A percentile compares a stretch with the other conserved stretches of the same genome.
These are phyloP conservation scores for Dendrothele bispora DNA, from an alignment of 768 basidiomycete species.

Conservation along the genomic window DNA sequence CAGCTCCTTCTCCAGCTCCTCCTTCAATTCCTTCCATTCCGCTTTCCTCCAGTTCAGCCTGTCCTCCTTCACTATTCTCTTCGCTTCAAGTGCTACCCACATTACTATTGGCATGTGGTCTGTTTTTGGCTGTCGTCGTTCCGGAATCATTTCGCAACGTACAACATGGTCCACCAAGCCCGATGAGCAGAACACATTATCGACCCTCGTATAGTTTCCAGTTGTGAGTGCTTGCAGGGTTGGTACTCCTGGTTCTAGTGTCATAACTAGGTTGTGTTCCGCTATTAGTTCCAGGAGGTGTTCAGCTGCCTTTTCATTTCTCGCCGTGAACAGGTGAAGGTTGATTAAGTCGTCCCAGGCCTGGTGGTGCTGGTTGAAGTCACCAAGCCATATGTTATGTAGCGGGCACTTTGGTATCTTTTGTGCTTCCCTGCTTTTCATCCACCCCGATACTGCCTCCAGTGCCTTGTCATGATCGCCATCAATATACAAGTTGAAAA, in stretches of 20 bases:
- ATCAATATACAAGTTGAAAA: conserved; percentile 12
- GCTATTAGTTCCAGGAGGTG: not conserved
- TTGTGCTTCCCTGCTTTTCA: no score
- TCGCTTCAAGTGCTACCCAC: no score
- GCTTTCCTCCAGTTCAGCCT: no score
- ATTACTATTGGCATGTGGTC: not conserved
- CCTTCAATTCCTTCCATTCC: no score
- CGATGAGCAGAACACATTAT: not conserved
- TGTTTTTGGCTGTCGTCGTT: not conserved
- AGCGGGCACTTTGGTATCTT: not conserved
- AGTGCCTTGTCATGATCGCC: conserved; percentile 12
- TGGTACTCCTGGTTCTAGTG: conserved; percentile 24
- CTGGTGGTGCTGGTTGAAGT: conserved; percentile 34
- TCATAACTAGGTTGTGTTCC: conserved; percentile 18
- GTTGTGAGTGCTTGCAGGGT: not conserved
- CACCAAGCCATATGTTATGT: conserved; percentile 13
- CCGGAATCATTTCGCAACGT: not conserved
- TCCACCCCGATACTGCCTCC: not conserved
- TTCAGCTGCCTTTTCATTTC: conserved; percentile 1
- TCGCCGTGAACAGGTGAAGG: conserved; percentile 16
- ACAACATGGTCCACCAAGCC: not conserved
- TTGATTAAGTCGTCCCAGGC: conserved; percentile 26
- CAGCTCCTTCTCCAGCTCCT: no score
- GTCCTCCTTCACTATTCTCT: no score
- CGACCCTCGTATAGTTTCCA: not conserved